Conservation (phyloP, 176 grass and related monocot genomes). For the Carex myosuroides region DNA sequence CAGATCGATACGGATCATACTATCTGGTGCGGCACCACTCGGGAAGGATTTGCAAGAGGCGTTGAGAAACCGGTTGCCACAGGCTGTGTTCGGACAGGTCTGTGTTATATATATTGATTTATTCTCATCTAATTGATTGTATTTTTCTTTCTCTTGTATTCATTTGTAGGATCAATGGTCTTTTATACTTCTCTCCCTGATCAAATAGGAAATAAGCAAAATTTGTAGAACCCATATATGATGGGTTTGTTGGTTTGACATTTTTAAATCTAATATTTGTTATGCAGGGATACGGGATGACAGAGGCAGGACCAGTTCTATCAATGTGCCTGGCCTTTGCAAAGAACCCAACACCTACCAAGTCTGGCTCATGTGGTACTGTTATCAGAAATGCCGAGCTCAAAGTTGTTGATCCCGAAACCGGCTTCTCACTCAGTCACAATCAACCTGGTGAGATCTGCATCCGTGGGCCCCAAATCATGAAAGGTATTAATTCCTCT, state of each 20-base stretch:
- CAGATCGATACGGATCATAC: conserved; percentile 25
- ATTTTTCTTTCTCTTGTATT: not conserved
- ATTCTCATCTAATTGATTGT: not conserved
- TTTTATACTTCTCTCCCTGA: too few species aligned
- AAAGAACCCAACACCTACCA: conserved; percentile 53
- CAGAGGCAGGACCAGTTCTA: conserved; percentile 87
- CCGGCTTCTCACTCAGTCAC: conserved; percentile 51
- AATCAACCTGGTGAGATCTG: conserved; percentile 88
- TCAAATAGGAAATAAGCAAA: too few species aligned
- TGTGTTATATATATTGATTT: not conserved
- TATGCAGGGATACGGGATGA: conserved; percentile 90
- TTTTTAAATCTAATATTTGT: not conserved
- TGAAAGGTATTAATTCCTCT: conserved; percentile 49
- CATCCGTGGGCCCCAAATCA: conserved; percentile 93
- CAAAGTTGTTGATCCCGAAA: conserved; percentile 82
- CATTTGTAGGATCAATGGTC: not conserved
- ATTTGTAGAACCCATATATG: too few species aligned
- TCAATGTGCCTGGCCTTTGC: conserved; percentile 89
- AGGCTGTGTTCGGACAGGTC: conserved; percentile 40
- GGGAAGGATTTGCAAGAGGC: conserved; percentile 40
- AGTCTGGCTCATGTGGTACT: conserved; percentile 72
- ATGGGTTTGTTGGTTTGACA: not conserved
- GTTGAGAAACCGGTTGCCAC: conserved; percentile 21
- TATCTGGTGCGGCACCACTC: conserved; percentile 29
- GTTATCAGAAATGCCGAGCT: conserved; percentile 87